Evolutionary conservation across 208 protist species (phyloP), one percentile per base, ranked within the genome.

Genomic region (Wallacemonas rigidus): DNA sequence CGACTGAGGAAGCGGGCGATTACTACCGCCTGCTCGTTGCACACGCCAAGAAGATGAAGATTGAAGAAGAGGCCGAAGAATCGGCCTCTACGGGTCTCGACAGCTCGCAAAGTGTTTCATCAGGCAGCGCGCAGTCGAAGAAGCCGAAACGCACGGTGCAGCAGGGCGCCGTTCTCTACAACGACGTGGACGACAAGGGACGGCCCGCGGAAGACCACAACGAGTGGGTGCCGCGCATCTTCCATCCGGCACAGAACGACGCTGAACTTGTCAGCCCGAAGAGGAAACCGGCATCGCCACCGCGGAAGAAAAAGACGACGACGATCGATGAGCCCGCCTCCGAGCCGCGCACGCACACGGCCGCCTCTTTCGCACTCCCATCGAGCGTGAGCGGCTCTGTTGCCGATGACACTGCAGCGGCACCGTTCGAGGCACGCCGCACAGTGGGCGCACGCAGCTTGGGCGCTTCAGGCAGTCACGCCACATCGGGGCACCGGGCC

Each of bases 1-100:
- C 8, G 43, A 44, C 40, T 5, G 41, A 65, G 43, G 60, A 44
- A 15, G 60, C 60, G 6, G 60, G 60, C 41, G 60, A 65, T 36
- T 65, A 65, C 60, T 65, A 65, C 43, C 60, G 60, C 43, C 60
- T 65, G 7, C 60, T 65, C 60, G 60, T 65, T 6, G 60, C 60
- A 4, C 60, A 65, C 40, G 60, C 60, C 7, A 65, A 65, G 60
- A 44, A 38, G 60, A 3, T 51, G 15, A 48, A 65, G 41, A 41
- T 11, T 9, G 60, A 65, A 41, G 43, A 53, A 14, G 60, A 53
- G 41, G 43, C 14, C 9, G 56, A 43, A 15, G 26, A 41, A 15
- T 50, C 45, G 8, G 45, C 45, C 8, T 50, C 45, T 12, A 50
- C 8, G 26, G 26, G 26, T 26, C 26, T 26, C 26, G 26, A 26